Evolutionary conservation across 2,329 filamentous ascomycete species (phyloP).

Genomic region (Nemania sp.): DNA sequence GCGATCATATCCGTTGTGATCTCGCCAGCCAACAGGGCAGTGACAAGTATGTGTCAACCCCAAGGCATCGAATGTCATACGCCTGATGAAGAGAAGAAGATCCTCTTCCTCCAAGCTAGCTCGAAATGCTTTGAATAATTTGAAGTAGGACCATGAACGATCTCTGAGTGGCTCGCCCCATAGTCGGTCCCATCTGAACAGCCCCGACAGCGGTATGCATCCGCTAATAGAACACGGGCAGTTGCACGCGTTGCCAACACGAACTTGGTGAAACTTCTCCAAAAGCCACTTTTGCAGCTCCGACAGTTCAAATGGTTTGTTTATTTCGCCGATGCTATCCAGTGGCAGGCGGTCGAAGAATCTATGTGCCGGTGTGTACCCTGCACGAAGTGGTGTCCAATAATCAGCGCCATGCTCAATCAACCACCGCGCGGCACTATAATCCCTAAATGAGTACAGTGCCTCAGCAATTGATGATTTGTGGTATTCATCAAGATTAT

Average conservation of each 20-base stretch:
- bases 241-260: neutral
- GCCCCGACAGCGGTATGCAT: too few species aligned
- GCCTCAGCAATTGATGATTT: neutral
- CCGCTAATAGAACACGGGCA: conserved; percentile 1
- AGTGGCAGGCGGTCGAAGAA: neutral
- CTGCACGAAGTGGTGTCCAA: conserved; percentile 6
- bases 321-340: neutral
- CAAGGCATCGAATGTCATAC: conserved; percentile 8
- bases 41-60: conserved; percentile 12
- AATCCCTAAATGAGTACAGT: neutral
- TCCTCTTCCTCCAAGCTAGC: neutral
- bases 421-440: neutral
- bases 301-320: too few species aligned
- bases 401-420: conserved; percentile 17
- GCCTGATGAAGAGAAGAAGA: neutral
- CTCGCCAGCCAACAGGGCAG: too few species aligned
- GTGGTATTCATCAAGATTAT: neutral
- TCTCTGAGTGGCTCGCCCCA: too few species aligned
- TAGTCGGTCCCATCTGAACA: too few species aligned
- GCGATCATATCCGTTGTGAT: neutral
- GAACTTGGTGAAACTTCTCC: conserved; percentile 5
- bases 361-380: conserved; percentile 2
- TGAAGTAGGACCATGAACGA: too few species aligned
- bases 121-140: neutral
- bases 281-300: neutral